Percentiles rank a stretch among this genome's conserved stretches.
Conservation (phyloP, 441 rosid genomes). For the Melastoma candidum region DNA sequence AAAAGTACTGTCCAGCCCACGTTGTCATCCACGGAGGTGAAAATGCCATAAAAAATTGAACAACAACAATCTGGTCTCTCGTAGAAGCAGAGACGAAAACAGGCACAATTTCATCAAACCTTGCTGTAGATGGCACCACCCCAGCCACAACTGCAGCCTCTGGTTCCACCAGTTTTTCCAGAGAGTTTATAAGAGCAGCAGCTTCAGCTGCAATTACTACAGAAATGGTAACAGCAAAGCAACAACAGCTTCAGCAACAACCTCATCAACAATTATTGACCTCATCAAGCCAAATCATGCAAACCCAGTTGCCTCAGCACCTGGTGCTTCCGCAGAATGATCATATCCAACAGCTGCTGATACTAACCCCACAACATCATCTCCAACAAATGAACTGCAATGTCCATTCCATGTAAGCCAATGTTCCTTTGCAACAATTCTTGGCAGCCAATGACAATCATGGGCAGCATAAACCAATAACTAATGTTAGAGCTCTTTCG, state of each 20-base stretch:
- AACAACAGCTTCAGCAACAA: constrained; percentile 21
- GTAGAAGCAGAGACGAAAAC: constrained; percentile 35
- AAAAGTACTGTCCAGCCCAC: constrained; percentile 45
- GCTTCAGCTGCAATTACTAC: constrained; percentile 69
- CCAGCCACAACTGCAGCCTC: constrained; percentile 35
- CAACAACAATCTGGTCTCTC: constrained; percentile 40
- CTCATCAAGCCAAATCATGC: constrained; percentile 43
- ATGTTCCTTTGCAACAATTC: constrained; percentile 22
- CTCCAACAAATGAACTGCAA: constrained; percentile 40
- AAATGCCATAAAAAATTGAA: constrained; percentile 59
- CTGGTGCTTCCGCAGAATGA: constrained; percentile 45
- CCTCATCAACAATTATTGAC: constrained; percentile 42
- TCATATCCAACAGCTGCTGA: constrained; percentile 45
- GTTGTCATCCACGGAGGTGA: constrained; percentile 56
- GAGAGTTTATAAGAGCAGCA: constrained; percentile 65
- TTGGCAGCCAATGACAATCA: constrained; percentile 30
- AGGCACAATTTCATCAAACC: constrained; percentile 35
- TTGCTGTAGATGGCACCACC: constrained; percentile 49
- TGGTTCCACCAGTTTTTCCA: constrained; percentile 47
- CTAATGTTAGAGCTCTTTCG: constrained; percentile 48
- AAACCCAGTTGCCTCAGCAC: constrained; percentile 47
- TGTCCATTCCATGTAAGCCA: constrained; percentile 41
- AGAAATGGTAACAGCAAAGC: constrained; percentile 39
- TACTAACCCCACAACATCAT: constrained; percentile 53
- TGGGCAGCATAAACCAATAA: constrained; percentile 39